Evolutionary conservation across 2,329 filamentous ascomycete genomes (phyloP), one percentile per base, ranked within the genome.

Genomic region (Fonsecaea erecta): DNA sequence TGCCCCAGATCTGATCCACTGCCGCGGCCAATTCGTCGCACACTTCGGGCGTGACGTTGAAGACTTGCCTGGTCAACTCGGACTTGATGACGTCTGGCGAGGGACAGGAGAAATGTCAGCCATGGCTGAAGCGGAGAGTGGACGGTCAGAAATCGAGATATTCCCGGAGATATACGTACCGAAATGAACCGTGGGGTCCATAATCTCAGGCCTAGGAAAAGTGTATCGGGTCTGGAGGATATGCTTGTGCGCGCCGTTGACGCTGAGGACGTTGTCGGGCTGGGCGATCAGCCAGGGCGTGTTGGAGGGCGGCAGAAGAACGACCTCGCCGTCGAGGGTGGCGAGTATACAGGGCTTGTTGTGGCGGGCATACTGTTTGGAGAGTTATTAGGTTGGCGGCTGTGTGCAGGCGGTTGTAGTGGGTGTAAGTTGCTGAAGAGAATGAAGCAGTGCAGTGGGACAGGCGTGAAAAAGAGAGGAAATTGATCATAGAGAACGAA

Each of bases 271-370:
- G 26, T 71, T 60, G 58, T 81, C 79, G 2, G 80, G 78, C 61
- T 80, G 76, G 18, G 80, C 76, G 9, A 79, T 66, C 53, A 81
- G 73, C 79, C 79, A 81, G 12, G 60, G 40, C 53, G 78, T 70
- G 51, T 77, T 74, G 1, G 71, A 73, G 7, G 59, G 67, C 12
- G 78, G 77, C 3, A 80, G 64, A 3, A 79, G 69, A 35, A 78
- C 59, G n/a, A 63, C 28, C 6, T 67, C 60, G 26, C 56, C 62
- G n/a, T 60, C 58, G 35, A 66, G 55, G 6, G 54, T 57, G 16
- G 60, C 48, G 40, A 66, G 55, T 14, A 66, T 37, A 37, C 63
- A 66, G 0, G 63, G 30, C 35, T 32, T 52, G 21, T 55, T 37
- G 21, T 58, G 57, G 37, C 54, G 43, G 3, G 58, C 62, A 52